These are phyloP conservation scores for Juncus inflexus DNA, from an alignment of 176 grass and related monocot genomes.

Conservation along the genomic window DNA sequence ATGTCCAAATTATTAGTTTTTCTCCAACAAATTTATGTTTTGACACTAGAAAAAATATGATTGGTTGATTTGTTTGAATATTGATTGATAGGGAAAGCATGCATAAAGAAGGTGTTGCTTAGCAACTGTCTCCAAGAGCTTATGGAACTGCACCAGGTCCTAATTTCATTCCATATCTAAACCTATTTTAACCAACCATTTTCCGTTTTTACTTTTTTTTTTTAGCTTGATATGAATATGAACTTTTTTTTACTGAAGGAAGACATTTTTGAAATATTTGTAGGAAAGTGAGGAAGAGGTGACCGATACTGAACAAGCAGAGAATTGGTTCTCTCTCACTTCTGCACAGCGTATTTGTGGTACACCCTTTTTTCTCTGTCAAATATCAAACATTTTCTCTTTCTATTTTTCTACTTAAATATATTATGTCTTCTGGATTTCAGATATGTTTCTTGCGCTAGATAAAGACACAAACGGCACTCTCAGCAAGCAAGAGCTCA, in stretches of 20 bases:
- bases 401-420: background rate
- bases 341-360: constrained; percentile 97
- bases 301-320: constrained; percentile 91
- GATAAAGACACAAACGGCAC: constrained; percentile 98
- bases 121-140: constrained; percentile 99
- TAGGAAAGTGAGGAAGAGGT: constrained; percentile 97
- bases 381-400: background rate
- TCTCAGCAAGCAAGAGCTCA: constrained; percentile 93
- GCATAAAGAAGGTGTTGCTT: constrained; percentile 96
- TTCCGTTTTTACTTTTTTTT: no score
- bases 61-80: no score
- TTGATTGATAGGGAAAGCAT: constrained; percentile 74
- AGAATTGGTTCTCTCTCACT: constrained; percentile 99
- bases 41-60: no score
- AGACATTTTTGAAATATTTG: constrained; percentile 21
- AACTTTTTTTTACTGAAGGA: background rate
- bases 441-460: constrained; percentile 98
- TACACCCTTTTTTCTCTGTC: constrained; percentile 36
- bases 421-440: constrained; percentile 16
- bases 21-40: no score
- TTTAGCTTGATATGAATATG: background rate
- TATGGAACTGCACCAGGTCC: constrained; percentile 98
- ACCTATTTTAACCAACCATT: background rate
- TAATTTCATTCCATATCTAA: background rate
- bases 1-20: no score